Evolutionary conservation across 495 filamentous ascomycete species (phyloP).

Genomic region (Annulohypoxylon nitens): DNA sequence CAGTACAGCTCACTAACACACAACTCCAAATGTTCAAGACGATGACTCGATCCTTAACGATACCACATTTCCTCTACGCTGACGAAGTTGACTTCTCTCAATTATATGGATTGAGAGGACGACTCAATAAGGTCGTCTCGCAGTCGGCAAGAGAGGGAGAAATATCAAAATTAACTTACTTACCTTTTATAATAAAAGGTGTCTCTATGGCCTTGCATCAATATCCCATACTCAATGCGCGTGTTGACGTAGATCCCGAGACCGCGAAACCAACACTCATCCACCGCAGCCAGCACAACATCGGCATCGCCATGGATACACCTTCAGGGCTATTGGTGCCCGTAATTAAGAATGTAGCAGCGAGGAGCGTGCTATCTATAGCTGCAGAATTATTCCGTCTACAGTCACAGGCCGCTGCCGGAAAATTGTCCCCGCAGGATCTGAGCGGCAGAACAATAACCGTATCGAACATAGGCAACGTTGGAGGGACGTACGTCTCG

Average conservation of each 20-base stretch:
- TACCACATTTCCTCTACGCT: conserved; percentile 94
- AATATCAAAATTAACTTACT: conserved; percentile 78
- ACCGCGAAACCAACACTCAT: conserved; percentile 74
- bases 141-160: conserved; percentile 55
- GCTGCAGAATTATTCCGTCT: conserved; percentile 82
- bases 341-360: conserved; percentile 88
- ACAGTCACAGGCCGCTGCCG: conserved; percentile 74
- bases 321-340: conserved; percentile 91
- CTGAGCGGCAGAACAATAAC: conserved; percentile 92
- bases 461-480: conserved; percentile 96
- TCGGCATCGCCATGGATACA: conserved; percentile 96
- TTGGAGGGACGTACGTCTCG: conserved; percentile 91
- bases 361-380: conserved; percentile 78
- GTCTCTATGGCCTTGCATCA: conserved; percentile 84
- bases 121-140: conserved; percentile 71
- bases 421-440: conserved; percentile 82
- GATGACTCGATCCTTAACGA: conserved; percentile 93
- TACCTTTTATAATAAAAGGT: conserved; percentile 97
- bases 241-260: conserved; percentile 70
- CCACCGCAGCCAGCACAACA: conserved; percentile 87
- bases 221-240: conserved; percentile 89
- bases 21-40: conserved; percentile 96
- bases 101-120: conserved; percentile 75
- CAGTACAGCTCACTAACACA: conserved; percentile 75
- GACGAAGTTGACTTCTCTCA: conserved; percentile 85